Percentiles rank a stretch among this genome's conserved stretches.
These are phyloP conservation scores for Sporisorium scitamineum DNA, from an alignment of 1,284 basidiomycete genomes.

Conservation along the genomic window DNA sequence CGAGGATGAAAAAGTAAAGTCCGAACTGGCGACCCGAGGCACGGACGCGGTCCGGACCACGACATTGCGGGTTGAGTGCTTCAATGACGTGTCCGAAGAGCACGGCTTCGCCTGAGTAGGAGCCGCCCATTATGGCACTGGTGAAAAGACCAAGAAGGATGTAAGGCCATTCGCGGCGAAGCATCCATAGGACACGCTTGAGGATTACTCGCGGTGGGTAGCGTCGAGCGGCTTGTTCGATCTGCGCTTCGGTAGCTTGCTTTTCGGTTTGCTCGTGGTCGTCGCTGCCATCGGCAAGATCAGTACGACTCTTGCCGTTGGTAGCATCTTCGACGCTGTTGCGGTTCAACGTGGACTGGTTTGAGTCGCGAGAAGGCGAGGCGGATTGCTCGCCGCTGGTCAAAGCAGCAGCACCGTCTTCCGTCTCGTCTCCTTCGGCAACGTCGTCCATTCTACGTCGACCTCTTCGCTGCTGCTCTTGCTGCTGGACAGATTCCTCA, in stretches of 20 bases:
- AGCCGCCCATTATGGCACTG: conserved; percentile 57
- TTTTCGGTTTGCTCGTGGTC: conserved; percentile 15
- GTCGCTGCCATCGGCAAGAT: neutral
- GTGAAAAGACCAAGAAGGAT: conserved; percentile 50
- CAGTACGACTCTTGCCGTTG: conserved; percentile 1
- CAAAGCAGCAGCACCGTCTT: neutral
- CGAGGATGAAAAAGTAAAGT: conserved; percentile 59
- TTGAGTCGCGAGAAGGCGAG: conserved; percentile 17
- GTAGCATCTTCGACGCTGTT: conserved; percentile 3
- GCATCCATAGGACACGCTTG: conserved; percentile 40
- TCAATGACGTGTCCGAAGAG: conserved; percentile 63
- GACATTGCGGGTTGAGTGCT: conserved; percentile 63
- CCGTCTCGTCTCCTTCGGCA: conserved; percentile 30
- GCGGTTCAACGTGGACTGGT: conserved; percentile 6
- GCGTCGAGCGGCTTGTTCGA: conserved; percentile 1
- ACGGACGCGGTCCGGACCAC: conserved; percentile 37
- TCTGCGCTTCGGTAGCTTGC: conserved; percentile 11
- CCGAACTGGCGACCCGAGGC: conserved; percentile 50
- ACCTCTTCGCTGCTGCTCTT: neutral
- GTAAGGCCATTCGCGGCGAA: conserved; percentile 49
- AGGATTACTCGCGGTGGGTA: conserved; percentile 35
- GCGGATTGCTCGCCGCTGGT: conserved; percentile 1
- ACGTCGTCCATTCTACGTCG: conserved; percentile 36
- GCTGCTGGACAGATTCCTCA: neutral
- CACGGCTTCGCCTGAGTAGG: conserved; percentile 61